Evolutionary conservation across 2,329 filamentous ascomycete genomes (phyloP).

Genomic region (Nannizzia gypsea): DNA sequence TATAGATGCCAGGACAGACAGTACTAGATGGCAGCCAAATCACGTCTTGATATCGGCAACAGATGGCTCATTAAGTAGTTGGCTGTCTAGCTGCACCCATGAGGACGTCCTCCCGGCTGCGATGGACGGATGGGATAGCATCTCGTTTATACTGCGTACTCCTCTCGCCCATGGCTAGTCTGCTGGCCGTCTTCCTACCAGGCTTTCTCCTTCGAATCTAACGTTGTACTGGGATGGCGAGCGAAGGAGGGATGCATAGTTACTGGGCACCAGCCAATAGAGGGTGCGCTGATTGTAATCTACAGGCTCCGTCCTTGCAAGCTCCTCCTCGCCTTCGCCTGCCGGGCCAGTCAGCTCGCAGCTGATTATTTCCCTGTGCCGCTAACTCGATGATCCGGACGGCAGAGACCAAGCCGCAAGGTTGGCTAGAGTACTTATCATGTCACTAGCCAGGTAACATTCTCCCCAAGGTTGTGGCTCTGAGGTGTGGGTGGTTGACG

Average conservation of each 20-base stretch:
- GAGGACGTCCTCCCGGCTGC: background rate
- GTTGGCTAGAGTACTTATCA: too few relatives aligned
- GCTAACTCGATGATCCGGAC: too few relatives aligned
- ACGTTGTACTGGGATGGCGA: background rate
- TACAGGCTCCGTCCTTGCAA: background rate
- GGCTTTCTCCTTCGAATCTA: background rate
- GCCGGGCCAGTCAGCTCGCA: background rate
- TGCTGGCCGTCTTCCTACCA: background rate
- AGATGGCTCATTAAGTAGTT: too few relatives aligned
- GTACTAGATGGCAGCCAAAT: background rate
- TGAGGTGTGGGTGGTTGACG: background rate
- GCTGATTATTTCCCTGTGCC: background rate
- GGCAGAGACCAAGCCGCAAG: too few relatives aligned
- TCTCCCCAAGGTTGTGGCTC: too few relatives aligned
- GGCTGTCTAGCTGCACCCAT: background rate
- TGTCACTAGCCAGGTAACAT: too few relatives aligned
- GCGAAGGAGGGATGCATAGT: background rate
- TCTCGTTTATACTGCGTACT: background rate
- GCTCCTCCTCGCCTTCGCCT: background rate
- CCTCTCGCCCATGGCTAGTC: background rate
- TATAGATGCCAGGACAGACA: background rate
- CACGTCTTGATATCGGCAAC: background rate
- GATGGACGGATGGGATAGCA: too few relatives aligned
- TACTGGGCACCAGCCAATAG: background rate
- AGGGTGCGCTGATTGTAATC: background rate